Evolutionary conservation across 441 rosid species (phyloP).

Genomic region (Populus hybrid): DNA sequence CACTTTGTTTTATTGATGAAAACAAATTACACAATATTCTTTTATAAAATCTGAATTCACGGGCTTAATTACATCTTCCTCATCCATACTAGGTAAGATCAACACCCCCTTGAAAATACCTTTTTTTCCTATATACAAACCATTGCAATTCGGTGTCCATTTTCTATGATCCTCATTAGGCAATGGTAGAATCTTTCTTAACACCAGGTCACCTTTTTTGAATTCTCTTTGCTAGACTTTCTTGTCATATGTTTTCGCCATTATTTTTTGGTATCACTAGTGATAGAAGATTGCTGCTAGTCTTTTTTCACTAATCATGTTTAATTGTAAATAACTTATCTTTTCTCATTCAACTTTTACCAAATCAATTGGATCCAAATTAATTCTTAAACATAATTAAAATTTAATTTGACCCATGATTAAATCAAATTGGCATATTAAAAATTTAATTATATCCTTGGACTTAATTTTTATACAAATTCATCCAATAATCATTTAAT

Average conservation of each 20-base stretch:
- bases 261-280: background rate
- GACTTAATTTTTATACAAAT: no score
- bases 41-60: background rate
- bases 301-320: no score
- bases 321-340: background rate
- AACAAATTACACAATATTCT: background rate
- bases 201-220: background rate
- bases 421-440: no score
- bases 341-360: background rate
- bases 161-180: background rate
- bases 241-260: background rate
- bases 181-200: background rate
- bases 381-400: no score
- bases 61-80: background rate
- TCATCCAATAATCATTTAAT: no score
- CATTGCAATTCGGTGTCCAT: no score
- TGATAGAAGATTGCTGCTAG: background rate
- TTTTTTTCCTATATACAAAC: background rate
- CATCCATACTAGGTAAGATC: background rate
- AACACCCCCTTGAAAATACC: background rate
- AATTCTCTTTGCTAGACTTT: background rate
- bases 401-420: no score
- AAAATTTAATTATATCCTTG: no score
- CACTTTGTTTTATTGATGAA: no score
- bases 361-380: background rate